These are phyloP conservation scores for Avena atlantica DNA, from an alignment of 176 grass and related monocot genomes.

Conservation along the genomic window DNA sequence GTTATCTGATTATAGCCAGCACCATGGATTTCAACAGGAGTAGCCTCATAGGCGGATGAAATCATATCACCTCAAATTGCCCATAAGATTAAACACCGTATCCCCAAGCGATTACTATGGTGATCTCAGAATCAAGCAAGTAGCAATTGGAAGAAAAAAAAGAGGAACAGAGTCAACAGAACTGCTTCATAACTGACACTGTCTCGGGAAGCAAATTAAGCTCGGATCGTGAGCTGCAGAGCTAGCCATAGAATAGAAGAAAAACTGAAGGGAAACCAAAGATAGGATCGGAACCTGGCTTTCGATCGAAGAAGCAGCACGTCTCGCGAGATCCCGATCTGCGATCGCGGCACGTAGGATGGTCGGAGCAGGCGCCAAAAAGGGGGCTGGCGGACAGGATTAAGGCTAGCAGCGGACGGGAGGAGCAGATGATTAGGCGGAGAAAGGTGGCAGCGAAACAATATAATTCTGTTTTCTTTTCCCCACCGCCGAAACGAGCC, in stretches of 20 bases:
- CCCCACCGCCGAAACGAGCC: constrained; percentile 36
- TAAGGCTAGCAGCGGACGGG: neutral
- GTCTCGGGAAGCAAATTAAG: neutral
- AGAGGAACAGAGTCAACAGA: neutral
- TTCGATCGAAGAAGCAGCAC: constrained; percentile 13
- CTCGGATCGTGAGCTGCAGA: neutral
- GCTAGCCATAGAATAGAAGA: neutral
- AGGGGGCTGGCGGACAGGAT: neutral
- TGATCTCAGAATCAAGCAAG: neutral
- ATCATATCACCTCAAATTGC: neutral
- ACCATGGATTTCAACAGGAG: too few relatives aligned
- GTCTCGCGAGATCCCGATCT: constrained; percentile 49
- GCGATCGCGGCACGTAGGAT: neutral
- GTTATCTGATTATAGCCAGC: too few relatives aligned
- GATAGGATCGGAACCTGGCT: neutral
- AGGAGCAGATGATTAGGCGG: constrained; percentile 27
- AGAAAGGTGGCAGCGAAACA: constrained; percentile 44
- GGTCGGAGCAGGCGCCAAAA: constrained; percentile 51
- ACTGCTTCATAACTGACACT: neutral
- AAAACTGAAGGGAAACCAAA: neutral
- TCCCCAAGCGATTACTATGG: neutral
- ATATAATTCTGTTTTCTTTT: neutral
- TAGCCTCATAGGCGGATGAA: neutral
- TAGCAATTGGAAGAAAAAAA: neutral
- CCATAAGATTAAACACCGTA: constrained; percentile 5